phyloP scores from a whole-genome alignment of 192 early-diverging fungal species.

The Geranomyces variabilis region DNA sequence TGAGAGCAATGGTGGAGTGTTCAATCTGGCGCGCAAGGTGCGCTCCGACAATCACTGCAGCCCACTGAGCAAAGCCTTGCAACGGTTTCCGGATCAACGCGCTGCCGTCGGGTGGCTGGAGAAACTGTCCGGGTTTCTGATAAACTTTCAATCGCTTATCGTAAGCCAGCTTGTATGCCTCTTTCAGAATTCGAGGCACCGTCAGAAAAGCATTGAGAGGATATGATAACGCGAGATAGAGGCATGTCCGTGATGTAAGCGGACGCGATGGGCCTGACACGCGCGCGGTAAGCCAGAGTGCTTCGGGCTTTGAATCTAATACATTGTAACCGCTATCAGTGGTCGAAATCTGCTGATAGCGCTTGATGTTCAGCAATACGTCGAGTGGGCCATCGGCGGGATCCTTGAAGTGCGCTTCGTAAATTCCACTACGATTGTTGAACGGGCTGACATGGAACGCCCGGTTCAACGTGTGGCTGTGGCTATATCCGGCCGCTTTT shows the following conservation, averaged over 20 bases:
- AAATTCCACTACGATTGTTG: slow-evolving; percentile 52
- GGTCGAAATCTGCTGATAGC: slow-evolving; percentile 30
- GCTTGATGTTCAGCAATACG: slow-evolving; percentile 39
- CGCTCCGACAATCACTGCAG: not conserved
- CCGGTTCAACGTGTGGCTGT: slow-evolving; percentile 34
- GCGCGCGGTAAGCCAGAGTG: slow-evolving; percentile 34
- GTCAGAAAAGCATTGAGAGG: slow-evolving; percentile 57
- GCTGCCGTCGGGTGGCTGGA: not conserved
- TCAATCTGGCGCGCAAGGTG: too few relatives aligned
- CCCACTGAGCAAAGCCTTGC: not conserved
- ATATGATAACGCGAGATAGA: slow-evolving; percentile 38
- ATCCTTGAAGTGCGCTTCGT: slow-evolving; percentile 43
- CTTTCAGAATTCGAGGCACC: slow-evolving; percentile 57
- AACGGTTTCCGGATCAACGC: slow-evolving; percentile 6
- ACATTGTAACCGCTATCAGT: not conserved
- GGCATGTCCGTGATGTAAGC: slow-evolving; percentile 23
- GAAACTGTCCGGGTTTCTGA: slow-evolving; percentile 47
- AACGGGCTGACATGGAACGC: slow-evolving; percentile 55
- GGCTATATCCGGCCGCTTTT: slow-evolving; percentile 24
- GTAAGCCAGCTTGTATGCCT: slow-evolving; percentile 55
- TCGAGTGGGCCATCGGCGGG: slow-evolving; percentile 27
- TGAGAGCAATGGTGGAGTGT: not conserved
- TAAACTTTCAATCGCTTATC: slow-evolving; percentile 48
- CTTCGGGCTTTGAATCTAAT: not conserved
- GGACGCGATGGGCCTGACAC: slow-evolving; percentile 29